Base-by-base conservation (phyloP, 805 yeast genomes). In the Saturnispora galanensis region DNA sequence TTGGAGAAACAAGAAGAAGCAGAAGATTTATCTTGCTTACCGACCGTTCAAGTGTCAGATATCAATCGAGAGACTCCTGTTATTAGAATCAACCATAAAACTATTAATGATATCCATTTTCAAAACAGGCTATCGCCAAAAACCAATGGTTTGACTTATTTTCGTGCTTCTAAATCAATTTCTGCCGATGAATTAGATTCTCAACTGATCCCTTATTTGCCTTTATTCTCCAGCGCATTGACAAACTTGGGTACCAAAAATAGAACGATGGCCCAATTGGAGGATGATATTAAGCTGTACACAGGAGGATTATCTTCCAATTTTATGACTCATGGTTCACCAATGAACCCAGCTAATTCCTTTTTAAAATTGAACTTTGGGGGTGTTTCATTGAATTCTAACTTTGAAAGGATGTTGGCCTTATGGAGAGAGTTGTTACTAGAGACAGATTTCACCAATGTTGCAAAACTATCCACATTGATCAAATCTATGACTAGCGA, bases 271-370 rank as follows among this genome's bases (percentile, higher is more conserved):
- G 84, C 86, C 17, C 82, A 80, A 32, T 72, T 93, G 47, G 97
- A 90, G 57, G 88, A 89, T 52, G 78, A 80, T 38, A 88, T 93
- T 52, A 85, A 82, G 56, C 67, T 81, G 41, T 70, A 73, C 45
- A 88, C 97, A 0, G 97, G 97, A 21, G 96, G 97, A 0, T 61
- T 93, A 15, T 68, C 78, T 4, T 74, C 88, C n/a, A 69, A 75
- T 16, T 67, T 77, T 7, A 68, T 74, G 49, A 75, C 79, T 1
- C 72, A 72, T 38, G 66, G 82, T 4, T 71, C 78, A 36, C 81
- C 87, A 3, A 61, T 54, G 33, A 58, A 74, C 41, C 69, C 78
- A 13, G 50, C 59, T 17, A 59, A 69, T 2, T 68, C 84, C 3
- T 70, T 66, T 18, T 58, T 87, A 43, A 68, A 70, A 26, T 77